Percentiles rank a stretch among this genome's conserved stretches.
Conservation (phyloP, 2,329 filamentous ascomycete genomes). For the Colletotrichum godetiae region DNA sequence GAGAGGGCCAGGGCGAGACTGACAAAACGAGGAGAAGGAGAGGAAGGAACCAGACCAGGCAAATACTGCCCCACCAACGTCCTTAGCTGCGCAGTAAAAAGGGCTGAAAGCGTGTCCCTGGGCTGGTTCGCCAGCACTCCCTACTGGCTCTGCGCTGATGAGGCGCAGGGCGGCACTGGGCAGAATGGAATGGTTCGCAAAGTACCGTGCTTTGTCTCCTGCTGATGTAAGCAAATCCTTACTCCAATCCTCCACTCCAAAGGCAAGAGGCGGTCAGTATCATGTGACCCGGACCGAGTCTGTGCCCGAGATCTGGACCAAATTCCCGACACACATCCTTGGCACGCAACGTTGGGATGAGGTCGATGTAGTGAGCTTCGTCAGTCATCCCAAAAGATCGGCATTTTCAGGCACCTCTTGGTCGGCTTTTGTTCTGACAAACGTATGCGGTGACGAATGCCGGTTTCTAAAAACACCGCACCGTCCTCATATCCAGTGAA, state of each 20-base stretch:
- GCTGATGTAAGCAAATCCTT: conserved; percentile 17
- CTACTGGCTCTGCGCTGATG: conserved; percentile 5
- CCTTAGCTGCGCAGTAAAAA: conserved; percentile 10
- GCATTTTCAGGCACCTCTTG: not conserved
- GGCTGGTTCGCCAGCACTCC: not conserved
- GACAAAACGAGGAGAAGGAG: too few species aligned
- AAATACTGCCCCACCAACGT: conserved; percentile 27
- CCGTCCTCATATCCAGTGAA: not conserved
- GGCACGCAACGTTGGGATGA: conserved; percentile 11
- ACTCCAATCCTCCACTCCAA: too few species aligned
- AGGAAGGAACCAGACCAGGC: conserved; percentile 4
- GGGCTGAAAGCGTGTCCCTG: conserved; percentile 10
- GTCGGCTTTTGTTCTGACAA: not conserved
- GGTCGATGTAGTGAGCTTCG: conserved; percentile 13
- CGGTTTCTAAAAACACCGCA: not conserved
- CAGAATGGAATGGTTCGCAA: conserved; percentile 7
- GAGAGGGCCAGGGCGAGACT: not conserved
- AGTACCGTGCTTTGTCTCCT: conserved; percentile 21
- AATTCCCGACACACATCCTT: conserved; percentile 6
- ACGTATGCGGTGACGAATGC: conserved; percentile 11
- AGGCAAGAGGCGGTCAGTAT: not conserved
- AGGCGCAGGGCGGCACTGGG: conserved; percentile 21
- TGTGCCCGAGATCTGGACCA: conserved; percentile 7
- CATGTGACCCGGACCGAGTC: conserved; percentile 16
- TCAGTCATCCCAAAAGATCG: conserved; percentile 7